Evolutionary conservation across 75 land plant species (phyloP).

Genomic region (Selaginella moellendorffii): DNA sequence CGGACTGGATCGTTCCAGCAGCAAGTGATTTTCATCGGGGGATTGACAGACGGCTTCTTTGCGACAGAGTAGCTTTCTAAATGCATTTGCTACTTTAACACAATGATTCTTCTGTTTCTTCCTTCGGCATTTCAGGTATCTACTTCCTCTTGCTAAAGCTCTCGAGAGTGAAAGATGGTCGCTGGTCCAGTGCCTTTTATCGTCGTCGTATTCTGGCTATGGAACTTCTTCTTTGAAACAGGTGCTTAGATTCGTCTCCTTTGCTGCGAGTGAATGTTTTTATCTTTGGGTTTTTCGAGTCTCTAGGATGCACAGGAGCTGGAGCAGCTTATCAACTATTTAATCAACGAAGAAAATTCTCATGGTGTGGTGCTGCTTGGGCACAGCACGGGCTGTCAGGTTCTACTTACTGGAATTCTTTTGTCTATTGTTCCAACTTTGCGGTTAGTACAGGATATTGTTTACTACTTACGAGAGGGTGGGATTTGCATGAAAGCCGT

Average conservation of each 20-base stretch:
- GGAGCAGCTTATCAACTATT: slow-evolving; percentile 78
- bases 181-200: slow-evolving; percentile 71
- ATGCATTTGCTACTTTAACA: neutral
- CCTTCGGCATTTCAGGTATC: slow-evolving; percentile 32
- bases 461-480: slow-evolving; percentile 70
- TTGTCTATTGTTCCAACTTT: neutral
- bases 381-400: slow-evolving; percentile 99
- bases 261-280: neutral
- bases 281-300: neutral
- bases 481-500: slow-evolving; percentile 85
- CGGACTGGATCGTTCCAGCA: slow-evolving; percentile 75
- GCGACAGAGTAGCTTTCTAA: slow-evolving; percentile 74
- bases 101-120: neutral
- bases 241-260: slow-evolving; percentile 27
- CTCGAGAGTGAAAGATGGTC: slow-evolving; percentile 90
- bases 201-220: slow-evolving; percentile 91
- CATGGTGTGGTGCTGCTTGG: slow-evolving; percentile 92
- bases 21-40: slow-evolving; percentile 93
- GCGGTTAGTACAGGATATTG: slow-evolving; percentile 54
- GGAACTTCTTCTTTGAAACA: slow-evolving; percentile 92
- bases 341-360: slow-evolving; percentile 86
- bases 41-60: slow-evolving; percentile 88
- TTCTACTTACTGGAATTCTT: slow-evolving; percentile 9
- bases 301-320: slow-evolving; percentile 75
- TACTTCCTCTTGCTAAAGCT: slow-evolving; percentile 78